A percentile compares a stretch with the other conserved stretches of the same genome.
Evolutionary conservation across 345 rosid species (phyloP).

Genomic region (Lepidium aucheri): DNA sequence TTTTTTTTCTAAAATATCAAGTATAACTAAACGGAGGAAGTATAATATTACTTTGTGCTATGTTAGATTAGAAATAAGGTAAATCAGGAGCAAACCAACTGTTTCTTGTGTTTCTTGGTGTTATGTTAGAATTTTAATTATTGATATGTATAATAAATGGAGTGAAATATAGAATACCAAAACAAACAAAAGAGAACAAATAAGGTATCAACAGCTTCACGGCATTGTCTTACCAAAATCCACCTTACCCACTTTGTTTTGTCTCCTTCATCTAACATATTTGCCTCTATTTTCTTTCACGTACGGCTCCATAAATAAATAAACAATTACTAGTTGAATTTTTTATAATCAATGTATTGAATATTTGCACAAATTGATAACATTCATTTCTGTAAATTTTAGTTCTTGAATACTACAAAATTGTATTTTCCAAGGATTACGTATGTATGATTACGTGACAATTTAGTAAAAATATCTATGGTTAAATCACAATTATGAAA

Average conservation of each 20-base stretch:
- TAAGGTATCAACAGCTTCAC: slow-evolving; percentile 4
- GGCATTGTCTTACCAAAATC: slow-evolving; percentile 8
- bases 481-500: too few relatives aligned
- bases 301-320: neutral
- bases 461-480: too few relatives aligned
- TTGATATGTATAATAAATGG: too few relatives aligned
- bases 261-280: slow-evolving; percentile 3
- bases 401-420: neutral
- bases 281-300: neutral
- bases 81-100: too few relatives aligned
- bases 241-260: slow-evolving; percentile 28
- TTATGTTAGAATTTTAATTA: too few relatives aligned
- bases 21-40: too few relatives aligned
- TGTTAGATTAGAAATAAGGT: too few relatives aligned
- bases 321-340: neutral
- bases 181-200: slow-evolving; percentile 7
- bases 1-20: too few relatives aligned
- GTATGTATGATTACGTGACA: too few relatives aligned
- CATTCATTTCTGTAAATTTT: neutral
- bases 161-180: neutral
- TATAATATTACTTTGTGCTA: too few relatives aligned
- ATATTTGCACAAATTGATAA: neutral
- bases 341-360: neutral
- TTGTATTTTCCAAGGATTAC: neutral
- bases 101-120: too few relatives aligned